These are phyloP conservation scores for Solanum medicagineum DNA, from an alignment of 257 asterid species.

Conservation along the genomic window DNA sequence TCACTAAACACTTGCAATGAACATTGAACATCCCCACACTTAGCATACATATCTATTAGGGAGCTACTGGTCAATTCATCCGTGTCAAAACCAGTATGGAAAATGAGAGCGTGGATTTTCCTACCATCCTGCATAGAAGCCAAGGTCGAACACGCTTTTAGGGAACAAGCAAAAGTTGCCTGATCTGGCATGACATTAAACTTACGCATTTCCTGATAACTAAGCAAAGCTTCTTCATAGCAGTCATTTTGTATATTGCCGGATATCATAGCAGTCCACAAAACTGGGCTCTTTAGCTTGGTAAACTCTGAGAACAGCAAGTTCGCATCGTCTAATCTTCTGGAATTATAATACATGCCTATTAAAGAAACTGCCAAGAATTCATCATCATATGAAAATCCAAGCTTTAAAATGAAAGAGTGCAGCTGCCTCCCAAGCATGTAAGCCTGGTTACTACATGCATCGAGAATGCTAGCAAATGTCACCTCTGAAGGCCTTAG, in stretches of 20 bases:
- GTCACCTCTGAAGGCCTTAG: slow-evolving; percentile 78
- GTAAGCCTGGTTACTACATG: slow-evolving; percentile 23
- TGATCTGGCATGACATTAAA: slow-evolving; percentile 63
- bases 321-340: slow-evolving; percentile 27
- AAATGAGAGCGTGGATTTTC: slow-evolving; percentile 50
- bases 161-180: slow-evolving; percentile 76
- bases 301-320: slow-evolving; percentile 71
- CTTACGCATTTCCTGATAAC: slow-evolving; percentile 61
- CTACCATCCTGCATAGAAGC: slow-evolving; percentile 62
- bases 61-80: slow-evolving; percentile 74
- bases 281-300: slow-evolving; percentile 48
- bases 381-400: slow-evolving; percentile 47
- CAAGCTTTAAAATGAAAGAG: slow-evolving; percentile 48
- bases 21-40: slow-evolving; percentile 75
- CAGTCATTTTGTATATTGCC: slow-evolving; percentile 37
- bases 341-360: slow-evolving; percentile 60
- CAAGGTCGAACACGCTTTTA: slow-evolving; percentile 59
- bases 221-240: slow-evolving; percentile 41
- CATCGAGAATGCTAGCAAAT: slow-evolving; percentile 72
- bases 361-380: slow-evolving; percentile 63
- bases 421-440: slow-evolving; percentile 63
- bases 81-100: slow-evolving; percentile 47
- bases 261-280: slow-evolving; percentile 90
- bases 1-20: slow-evolving; percentile 51
- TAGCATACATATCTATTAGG: slow-evolving; percentile 91